Conservation (phyloP, 2,329 filamentous ascomycete species). For the Penicillium aurantiogriseum region DNA sequence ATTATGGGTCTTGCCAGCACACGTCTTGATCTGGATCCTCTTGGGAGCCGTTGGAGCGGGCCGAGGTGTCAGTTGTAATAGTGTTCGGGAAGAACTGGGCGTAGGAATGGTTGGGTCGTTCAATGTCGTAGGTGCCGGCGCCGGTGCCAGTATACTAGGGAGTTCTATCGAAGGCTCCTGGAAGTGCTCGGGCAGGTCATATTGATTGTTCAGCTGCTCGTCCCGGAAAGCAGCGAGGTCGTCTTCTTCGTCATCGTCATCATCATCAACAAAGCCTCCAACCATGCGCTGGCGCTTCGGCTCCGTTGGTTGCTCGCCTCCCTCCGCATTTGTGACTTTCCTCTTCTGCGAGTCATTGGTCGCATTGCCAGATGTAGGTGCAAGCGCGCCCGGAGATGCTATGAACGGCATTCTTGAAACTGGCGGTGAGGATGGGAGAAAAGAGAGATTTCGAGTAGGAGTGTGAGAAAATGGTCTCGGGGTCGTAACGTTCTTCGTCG, state of each 20-base stretch:
- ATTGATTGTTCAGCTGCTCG: constrained; percentile 31
- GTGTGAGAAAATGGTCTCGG: constrained; percentile 14
- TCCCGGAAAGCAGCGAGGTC: constrained; percentile 30
- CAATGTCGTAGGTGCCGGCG: constrained; percentile 1
- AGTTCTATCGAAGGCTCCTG: constrained; percentile 14
- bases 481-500: constrained; percentile 31
- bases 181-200: constrained; percentile 29
- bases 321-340: constrained; percentile 33
- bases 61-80: constrained; percentile 10
- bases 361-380: constrained; percentile 39
- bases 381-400: constrained; percentile 40
- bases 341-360: constrained; percentile 40
- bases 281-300: constrained; percentile 43
- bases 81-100: constrained; percentile 1
- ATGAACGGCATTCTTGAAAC: constrained; percentile 41
- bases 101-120: background rate
- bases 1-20: constrained; percentile 49
- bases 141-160: constrained; percentile 14
- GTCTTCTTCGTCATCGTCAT: constrained; percentile 37
- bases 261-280: constrained; percentile 45
- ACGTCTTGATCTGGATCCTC: constrained; percentile 45
- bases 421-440: constrained; percentile 38
- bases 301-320: constrained; percentile 27
- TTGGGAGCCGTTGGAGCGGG: constrained; percentile 15
- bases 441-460: constrained; percentile 14